Conservation (phyloP, 208 protist genomes). For the Vickermania spadyakhi region DNA sequence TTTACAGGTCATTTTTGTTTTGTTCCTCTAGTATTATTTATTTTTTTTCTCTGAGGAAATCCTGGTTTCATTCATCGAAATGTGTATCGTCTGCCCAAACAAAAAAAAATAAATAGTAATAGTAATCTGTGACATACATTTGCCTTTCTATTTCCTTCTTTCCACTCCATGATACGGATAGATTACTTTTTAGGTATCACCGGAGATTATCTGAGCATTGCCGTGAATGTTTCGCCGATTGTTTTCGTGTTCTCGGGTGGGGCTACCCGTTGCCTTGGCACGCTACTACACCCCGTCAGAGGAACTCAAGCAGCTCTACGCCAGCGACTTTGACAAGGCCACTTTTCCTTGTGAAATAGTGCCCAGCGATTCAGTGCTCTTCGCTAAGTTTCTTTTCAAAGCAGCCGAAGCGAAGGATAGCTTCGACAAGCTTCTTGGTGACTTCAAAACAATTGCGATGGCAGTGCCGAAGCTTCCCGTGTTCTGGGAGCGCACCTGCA, state of each 20-base stretch:
- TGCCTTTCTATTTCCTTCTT: conserved; percentile 4
- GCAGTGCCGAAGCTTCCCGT: conserved; percentile 64
- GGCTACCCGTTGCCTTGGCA: conserved; percentile 17
- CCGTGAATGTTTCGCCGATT: conserved; percentile 69
- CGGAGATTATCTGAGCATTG: too few relatives aligned
- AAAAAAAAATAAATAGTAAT: conserved; percentile 1
- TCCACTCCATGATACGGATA: too few relatives aligned
- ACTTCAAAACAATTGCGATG: conserved; percentile 67
- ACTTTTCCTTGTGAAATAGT: conserved; percentile 72
- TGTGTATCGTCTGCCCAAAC: not conserved
- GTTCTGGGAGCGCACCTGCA: conserved; percentile 81
- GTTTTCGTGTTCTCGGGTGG: conserved; percentile 25
- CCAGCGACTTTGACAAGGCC: conserved; percentile 81
- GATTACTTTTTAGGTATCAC: conserved; percentile 3
- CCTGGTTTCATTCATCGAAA: too few relatives aligned
- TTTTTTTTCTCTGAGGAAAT: too few relatives aligned
- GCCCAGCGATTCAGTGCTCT: conserved; percentile 80
- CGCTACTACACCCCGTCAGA: conserved; percentile 85
- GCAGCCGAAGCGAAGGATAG: conserved; percentile 52
- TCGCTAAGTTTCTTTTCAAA: conserved; percentile 89
- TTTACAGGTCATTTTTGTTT: too few relatives aligned
- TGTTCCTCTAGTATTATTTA: too few relatives aligned
- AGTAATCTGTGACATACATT: not conserved
- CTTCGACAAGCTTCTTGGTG: conserved; percentile 65
- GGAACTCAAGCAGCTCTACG: conserved; percentile 79